phyloP scores from a whole-genome alignment of 2,329 filamentous ascomycete genomes.

The Zopfia rhizophila region DNA sequence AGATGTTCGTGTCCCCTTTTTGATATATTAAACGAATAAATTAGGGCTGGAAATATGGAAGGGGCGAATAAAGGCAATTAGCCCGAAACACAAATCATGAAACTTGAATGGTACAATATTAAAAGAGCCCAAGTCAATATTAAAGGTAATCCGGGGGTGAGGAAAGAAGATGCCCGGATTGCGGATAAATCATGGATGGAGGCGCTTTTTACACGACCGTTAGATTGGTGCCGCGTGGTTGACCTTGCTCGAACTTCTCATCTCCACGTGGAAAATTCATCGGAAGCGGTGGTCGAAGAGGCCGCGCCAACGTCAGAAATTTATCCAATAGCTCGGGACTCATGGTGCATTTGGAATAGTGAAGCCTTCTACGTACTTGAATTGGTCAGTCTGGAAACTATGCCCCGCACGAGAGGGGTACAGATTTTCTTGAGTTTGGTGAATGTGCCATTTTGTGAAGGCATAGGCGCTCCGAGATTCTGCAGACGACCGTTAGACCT shows the following conservation, averaged over 20 bases:
- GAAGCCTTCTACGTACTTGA: neutral
- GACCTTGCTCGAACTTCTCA: neutral
- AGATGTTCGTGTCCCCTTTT: constrained; percentile 1
- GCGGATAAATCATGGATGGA: constrained; percentile 5
- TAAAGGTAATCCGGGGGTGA: constrained; percentile 1
- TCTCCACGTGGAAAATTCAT: constrained; percentile 20
- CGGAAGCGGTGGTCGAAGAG: constrained; percentile 5
- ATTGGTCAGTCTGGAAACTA: constrained; percentile 4
- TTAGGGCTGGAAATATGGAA: no score
- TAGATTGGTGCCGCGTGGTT: neutral
- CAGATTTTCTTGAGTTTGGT: neutral
- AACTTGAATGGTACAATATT: constrained; percentile 18
- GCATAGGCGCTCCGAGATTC: neutral
- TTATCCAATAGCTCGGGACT: constrained; percentile 23
- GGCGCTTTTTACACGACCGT: constrained; percentile 12
- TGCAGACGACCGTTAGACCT: constrained; percentile 1
- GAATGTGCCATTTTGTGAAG: constrained; percentile 3
- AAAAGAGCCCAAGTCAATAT: constrained; percentile 4
- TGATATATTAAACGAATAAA: constrained; percentile 14
- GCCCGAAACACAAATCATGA: constrained; percentile 25
- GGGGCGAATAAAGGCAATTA: no score
- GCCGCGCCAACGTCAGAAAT: constrained; percentile 15
- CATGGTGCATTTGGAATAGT: constrained; percentile 13
- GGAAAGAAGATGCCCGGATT: constrained; percentile 9
- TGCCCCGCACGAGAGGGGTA: constrained; percentile 4